Base-by-base conservation (phyloP, 164 flowering plant genomes). In the Liquidambar formosana region DNA sequence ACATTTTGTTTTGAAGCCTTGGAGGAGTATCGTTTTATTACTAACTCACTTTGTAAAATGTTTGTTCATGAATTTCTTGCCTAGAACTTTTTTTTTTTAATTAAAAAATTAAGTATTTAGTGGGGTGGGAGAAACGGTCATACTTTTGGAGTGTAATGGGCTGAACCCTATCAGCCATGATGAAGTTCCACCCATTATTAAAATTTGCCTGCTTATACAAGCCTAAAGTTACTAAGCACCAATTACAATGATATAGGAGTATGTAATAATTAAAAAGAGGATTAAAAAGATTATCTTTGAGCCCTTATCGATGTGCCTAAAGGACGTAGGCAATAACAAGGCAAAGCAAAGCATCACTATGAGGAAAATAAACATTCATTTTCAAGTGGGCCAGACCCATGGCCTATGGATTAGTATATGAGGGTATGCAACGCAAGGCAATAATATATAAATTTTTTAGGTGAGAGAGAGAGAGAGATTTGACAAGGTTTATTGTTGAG, bases 311-410 rank as follows among this genome's bases (percentile, higher is more conserved):
- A 65, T 41, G 54, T 26, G 25, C 38, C 63, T 45, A 75, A 13
- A 38, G 51, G 67, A 57, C 22, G 63, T 47, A 19, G 56, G 68
- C 46, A 62, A 61, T 48, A 58, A 54, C 71, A 65, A 65, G 70
- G 70, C 47, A 56, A 47, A 67, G 68, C 53, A 64, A 53, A 44
- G 44, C 56, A 64, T 49, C 27, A 3, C 41, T n/a, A 18, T 19
- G 9, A 3, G n/a, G 38, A 46, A 47, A 71, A 8, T 16, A 58
- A 27, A 18, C 38, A 51, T 13, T 66, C 61, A 47, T 64, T 64
- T 46, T 22, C 57, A 49, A 26, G 41, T 48, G 57, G 67, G 44
- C 26, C 43, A n/a, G 10, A 11, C 21, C 27, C 44, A 44, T 28
- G 45, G 15, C 12, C 46, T 12, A 44, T 44, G 8, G 8, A 8